Conservation (phyloP, 768 basidiomycete genomes). For the Mycena floridula region DNA sequence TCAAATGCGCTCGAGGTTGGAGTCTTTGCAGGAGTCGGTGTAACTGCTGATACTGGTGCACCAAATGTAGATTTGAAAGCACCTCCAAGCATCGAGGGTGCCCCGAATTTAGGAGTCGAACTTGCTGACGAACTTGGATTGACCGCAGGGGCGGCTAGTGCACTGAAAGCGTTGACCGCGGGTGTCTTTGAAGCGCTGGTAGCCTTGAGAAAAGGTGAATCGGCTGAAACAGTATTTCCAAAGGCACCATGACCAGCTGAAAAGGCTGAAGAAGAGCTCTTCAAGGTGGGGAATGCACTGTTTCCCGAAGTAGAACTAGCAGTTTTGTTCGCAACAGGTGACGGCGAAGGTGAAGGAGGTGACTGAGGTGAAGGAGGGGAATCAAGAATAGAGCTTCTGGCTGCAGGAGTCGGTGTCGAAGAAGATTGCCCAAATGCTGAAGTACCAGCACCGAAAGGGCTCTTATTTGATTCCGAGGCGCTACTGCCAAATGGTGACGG, state of each 20-base stretch:
- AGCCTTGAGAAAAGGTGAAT: slow-evolving; percentile 51
- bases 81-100: slow-evolving; percentile 24
- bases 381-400: background rate
- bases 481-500: slow-evolving; percentile 16
- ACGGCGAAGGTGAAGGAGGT: background rate
- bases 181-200: slow-evolving; percentile 23
- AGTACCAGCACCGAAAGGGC: too few species aligned
- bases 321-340: slow-evolving; percentile 21
- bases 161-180: slow-evolving; percentile 31
- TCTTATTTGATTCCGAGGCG: too few species aligned
- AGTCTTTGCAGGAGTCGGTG: slow-evolving; percentile 12
- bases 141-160: slow-evolving; percentile 3
- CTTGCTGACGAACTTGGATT: slow-evolving; percentile 13
- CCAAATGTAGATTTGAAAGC: slow-evolving; percentile 30
- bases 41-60: slow-evolving; percentile 18
- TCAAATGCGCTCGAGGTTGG: slow-evolving; percentile 35
- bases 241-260: slow-evolving; percentile 3
- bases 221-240: slow-evolving; percentile 8
- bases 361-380: background rate
- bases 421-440: background rate
- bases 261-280: slow-evolving; percentile 1
- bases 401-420: background rate
- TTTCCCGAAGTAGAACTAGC: slow-evolving; percentile 8
- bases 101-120: slow-evolving; percentile 28
- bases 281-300: background rate